Evolutionary conservation across 176 grass and related monocot genomes (phyloP), one percentile per base, ranked within the genome.

Genomic region (Lolium multiflorum): DNA sequence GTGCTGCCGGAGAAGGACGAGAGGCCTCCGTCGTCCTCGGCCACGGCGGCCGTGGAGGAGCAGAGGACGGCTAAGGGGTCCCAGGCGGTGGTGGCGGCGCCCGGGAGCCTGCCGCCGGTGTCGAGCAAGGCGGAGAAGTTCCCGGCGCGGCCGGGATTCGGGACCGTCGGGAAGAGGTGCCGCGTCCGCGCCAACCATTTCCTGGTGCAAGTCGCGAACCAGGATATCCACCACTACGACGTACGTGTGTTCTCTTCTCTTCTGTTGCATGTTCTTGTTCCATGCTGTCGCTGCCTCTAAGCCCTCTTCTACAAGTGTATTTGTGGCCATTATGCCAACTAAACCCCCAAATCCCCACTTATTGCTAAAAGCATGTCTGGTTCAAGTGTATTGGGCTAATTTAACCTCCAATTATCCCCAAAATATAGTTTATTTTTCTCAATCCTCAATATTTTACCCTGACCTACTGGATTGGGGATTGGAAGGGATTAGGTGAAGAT

Each of bases 111-210:
- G 12, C 85, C 85, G 9, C 93, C 93, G 1, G 46, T 6, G 47
- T 92, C 90, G 16, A 95, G 59, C 75, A 89, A 82, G 79, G 79
- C 70, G 1, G 10, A 92, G 11, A 56, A n/a, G 14, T 86, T 76
- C 66, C 89, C 91, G 3, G 7, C 21, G 17, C 58, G 91, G 15
- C 94, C 91, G 0, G 89, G 83, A 13, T 85, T 87, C 17, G 89
- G 94, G 6, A 82, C 5, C 13, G 5, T 44, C 12, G 89, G 94
- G 6, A 58, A 3, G 39, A n/a, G 0, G 63, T 93, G 89, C 22
- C 18, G 82, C 1, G 86, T 93, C 0, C 80, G 71, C 18, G 86
- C 93, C 9, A 95, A 95, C 49, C 93, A 95, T 71, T 95, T 93
- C 10, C 87, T 95, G 0, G 94, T 85, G 0, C 83, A 89, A 22